phyloP scores from a whole-genome alignment of 2,329 filamentous ascomycete genomes.

The Exophiala bonariae region DNA sequence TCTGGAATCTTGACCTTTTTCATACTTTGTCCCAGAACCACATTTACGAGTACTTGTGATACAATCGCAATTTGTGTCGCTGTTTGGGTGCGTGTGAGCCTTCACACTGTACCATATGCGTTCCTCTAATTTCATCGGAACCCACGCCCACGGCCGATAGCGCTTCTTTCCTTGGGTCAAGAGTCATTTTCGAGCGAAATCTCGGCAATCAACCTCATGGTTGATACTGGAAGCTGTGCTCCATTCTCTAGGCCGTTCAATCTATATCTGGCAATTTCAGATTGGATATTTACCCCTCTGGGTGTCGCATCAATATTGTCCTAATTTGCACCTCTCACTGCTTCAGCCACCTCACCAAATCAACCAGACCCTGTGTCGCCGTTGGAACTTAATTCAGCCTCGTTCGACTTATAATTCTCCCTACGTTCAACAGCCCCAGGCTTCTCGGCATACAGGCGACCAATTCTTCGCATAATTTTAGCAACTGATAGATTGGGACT shows the following conservation, averaged over 20 bases:
- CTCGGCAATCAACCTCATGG: slow-evolving; percentile 7
- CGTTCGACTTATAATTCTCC: neutral
- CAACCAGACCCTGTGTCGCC: neutral
- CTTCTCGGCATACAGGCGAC: neutral
- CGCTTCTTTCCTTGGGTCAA: slow-evolving; percentile 3
- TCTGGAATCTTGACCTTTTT: slow-evolving; percentile 21
- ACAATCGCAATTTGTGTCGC: slow-evolving; percentile 18
- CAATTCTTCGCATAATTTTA: no score
- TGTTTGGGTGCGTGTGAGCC: slow-evolving; percentile 1
- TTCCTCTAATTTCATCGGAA: slow-evolving; percentile 12
- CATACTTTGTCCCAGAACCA: slow-evolving; percentile 14
- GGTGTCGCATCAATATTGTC: no score
- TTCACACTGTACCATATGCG: slow-evolving; percentile 6
- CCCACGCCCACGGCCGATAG: slow-evolving; percentile 5
- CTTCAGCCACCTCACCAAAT: no score
- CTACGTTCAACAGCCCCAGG: neutral
- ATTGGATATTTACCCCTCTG: no score
- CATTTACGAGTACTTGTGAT: slow-evolving; percentile 10
- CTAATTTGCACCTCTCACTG: no score
- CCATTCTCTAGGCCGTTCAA: slow-evolving; percentile 3
- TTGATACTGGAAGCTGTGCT: slow-evolving; percentile 5
- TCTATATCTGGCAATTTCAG: neutral
- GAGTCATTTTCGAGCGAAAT: slow-evolving; percentile 7
- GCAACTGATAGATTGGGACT: no score
- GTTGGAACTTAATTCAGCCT: slow-evolving; percentile 6